Base-by-base conservation (phyloP, 2,329 filamentous ascomycete species). In the Raffaelea arxii region DNA sequence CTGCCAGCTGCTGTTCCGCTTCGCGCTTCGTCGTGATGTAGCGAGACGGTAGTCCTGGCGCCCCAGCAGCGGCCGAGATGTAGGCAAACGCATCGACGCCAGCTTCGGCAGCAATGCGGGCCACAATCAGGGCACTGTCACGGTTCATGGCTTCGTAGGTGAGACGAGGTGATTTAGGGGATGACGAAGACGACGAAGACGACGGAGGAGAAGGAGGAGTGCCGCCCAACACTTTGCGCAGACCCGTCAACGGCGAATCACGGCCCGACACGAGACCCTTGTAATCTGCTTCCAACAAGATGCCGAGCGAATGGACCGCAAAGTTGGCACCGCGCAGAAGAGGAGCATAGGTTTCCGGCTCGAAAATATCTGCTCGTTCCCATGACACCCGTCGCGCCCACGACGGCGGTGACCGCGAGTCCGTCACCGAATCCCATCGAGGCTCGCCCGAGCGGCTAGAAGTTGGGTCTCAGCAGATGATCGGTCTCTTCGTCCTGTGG, bases 131-230 rank as follows among this genome's bases (percentile, higher is more conserved):
- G 41, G 91, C 91, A 68, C 72, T 79, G 67, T 97, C 91, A 48
- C 92, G 78, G 68, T 98, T 98, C 88, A 98, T 96, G 50, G 89
- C 74, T 69, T 97, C 92, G 69, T 98, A 98, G 18, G 91, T 96
- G 57, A 95, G 72, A 65, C 92, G 51, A 14, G 6, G 27, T 38
- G 16, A 25, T n/a, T 25, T 16, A 25, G 41, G 3, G 10, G 32
- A 2, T 6, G 23, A 2, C 2, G 24, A 22, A 19, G 25, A 21
- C 2, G 43, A 18, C 5, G 22, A 22, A 3, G 47, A 30, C 1
- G 44, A 24, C 6, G 30, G 16, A 5, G 44, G 4, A 37, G n/a
- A n/a, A 10, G 25, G 14, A 37, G 41, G 14, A 9, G 35, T 16
- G 51, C 44, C 44, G 6, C 81, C 80, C 62, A 97, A 94, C 23